phyloP scores from a whole-genome alignment of 257 asterid genomes.

The Ocimum tenuiflorum region DNA sequence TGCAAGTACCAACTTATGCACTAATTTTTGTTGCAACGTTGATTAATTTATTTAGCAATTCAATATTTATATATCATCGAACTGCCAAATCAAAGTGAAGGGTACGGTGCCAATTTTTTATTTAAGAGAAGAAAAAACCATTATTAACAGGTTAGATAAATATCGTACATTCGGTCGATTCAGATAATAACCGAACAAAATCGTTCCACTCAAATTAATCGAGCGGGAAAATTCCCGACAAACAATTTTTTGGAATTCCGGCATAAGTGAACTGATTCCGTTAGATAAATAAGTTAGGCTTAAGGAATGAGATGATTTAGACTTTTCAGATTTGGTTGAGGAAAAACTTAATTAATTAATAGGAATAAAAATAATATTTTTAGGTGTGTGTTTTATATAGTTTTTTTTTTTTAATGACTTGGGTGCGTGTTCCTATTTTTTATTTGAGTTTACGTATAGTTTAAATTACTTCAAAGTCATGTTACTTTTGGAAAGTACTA shows the following conservation, averaged over 20 bases:
- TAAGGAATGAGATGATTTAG: neutral
- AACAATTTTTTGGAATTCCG: no score
- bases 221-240: no score
- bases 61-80: neutral
- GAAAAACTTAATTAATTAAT: neutral
- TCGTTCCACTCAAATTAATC: no score
- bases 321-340: neutral
- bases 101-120: neutral
- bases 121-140: neutral
- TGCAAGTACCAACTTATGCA: conserved; percentile 20
- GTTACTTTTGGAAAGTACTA: no score
- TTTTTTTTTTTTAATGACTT: neutral
- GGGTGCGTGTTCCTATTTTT: no score
- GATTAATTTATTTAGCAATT: neutral
- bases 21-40: neutral
- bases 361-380: neutral
- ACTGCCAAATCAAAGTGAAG: conserved; percentile 17
- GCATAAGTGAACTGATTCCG: no score
- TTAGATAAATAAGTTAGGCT: neutral
- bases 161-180: no score
- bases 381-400: neutral
- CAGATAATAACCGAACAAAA: no score
- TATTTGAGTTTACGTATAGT: no score
- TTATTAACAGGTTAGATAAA: neutral
- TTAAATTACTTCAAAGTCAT: neutral